Evolutionary conservation across 2,329 filamentous ascomycete species (phyloP).

Genomic region (Colletotrichum ledebouriae): DNA sequence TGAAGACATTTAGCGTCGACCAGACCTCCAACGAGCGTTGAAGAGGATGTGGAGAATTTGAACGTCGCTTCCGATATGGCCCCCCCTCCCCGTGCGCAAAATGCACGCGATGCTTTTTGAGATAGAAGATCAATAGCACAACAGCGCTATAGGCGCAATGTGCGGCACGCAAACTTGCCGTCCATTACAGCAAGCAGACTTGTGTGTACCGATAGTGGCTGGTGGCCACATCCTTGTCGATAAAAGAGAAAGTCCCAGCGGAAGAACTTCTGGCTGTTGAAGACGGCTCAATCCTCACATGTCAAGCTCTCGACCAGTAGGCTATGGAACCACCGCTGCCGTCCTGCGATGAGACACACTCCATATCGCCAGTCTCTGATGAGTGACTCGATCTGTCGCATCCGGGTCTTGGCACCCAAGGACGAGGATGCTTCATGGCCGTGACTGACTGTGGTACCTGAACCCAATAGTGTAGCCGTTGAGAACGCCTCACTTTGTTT

Average conservation of each 20-base stretch:
- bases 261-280: slow-evolving; percentile 36
- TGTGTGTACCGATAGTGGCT: no score
- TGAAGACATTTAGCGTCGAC: slow-evolving; percentile 18
- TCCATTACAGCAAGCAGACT: no score
- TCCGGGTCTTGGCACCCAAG: slow-evolving; percentile 12
- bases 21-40: slow-evolving; percentile 6
- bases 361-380: slow-evolving; percentile 5
- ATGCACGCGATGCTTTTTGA: neutral
- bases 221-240: slow-evolving; percentile 25
- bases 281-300: slow-evolving; percentile 36
- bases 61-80: slow-evolving; percentile 19
- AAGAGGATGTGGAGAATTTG: slow-evolving; percentile 8
- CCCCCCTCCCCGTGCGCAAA: slow-evolving; percentile 6
- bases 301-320: slow-evolving; percentile 23
- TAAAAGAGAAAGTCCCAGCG: slow-evolving; percentile 29
- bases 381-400: neutral
- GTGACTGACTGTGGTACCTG: neutral
- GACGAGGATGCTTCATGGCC: neutral
- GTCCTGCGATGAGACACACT: slow-evolving; percentile 7
- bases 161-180: slow-evolving; percentile 17
- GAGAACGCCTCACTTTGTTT: neutral
- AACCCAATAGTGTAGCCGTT: neutral
- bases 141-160: slow-evolving; percentile 8
- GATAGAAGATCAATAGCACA: slow-evolving; percentile 10
- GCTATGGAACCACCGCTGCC: slow-evolving; percentile 20